Conservation (phyloP, 1,284 basidiomycete species). For the Sphaerobolus stellatus region DNA sequence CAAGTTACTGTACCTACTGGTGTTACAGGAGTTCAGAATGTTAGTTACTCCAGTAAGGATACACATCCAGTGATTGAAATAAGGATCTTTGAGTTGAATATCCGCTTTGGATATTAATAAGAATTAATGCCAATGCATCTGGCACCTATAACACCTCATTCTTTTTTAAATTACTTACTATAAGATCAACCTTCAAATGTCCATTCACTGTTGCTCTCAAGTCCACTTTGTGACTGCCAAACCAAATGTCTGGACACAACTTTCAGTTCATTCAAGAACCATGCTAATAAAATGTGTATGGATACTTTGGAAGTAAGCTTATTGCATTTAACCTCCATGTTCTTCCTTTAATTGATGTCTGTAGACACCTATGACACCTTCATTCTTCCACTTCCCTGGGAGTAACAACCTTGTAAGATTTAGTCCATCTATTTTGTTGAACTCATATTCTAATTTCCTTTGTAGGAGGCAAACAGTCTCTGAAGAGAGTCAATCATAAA, state of each 20-base stretch:
- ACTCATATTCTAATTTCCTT: not conserved
- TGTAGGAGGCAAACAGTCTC: conserved; percentile 2
- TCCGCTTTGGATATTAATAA: conserved; percentile 30
- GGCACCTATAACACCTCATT: conserved; percentile 67
- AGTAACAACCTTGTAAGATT: conserved; percentile 51
- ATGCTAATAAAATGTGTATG: conserved; percentile 61
- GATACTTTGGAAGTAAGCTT: conserved; percentile 54
- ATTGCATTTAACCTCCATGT: not conserved
- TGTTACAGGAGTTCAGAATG: conserved; percentile 52
- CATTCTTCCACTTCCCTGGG: conserved; percentile 69
- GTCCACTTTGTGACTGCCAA: conserved; percentile 25
- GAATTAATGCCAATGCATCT: conserved; percentile 57
- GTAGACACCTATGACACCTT: conserved; percentile 48
- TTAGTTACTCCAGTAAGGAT: conserved; percentile 54
- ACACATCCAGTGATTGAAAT: too few relatives aligned
- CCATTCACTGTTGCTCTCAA: conserved; percentile 47
- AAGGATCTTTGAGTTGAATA: not conserved
- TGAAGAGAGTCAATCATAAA: not conserved
- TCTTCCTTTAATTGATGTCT: conserved; percentile 18
- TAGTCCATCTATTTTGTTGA: conserved; percentile 1
- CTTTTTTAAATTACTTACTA: conserved; percentile 48
- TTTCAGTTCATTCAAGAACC: conserved; percentile 54
- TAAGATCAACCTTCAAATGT: conserved; percentile 42
- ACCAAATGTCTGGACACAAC: conserved; percentile 50
- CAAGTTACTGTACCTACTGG: conserved; percentile 49